These are phyloP conservation scores for Hypoxylon subgilvum DNA, from an alignment of 495 filamentous ascomycete genomes.

Conservation along the genomic window DNA sequence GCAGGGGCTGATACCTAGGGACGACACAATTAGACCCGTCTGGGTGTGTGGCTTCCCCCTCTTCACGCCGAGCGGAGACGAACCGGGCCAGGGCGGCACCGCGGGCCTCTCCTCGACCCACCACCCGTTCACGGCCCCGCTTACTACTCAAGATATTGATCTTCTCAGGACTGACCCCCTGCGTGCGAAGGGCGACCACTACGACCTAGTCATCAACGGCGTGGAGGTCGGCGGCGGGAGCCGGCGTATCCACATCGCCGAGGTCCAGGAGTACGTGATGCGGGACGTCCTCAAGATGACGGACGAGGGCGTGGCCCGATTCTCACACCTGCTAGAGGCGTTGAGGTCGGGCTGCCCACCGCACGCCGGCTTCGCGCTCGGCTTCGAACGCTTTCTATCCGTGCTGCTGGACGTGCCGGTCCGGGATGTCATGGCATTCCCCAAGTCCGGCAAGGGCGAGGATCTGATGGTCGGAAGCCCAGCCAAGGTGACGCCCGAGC, in stretches of 20 bases:
- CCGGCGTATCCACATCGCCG: slow-evolving; percentile 86
- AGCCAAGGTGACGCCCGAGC: slow-evolving; percentile 63
- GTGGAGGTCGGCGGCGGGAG: slow-evolving; percentile 93
- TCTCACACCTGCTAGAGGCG: slow-evolving; percentile 82
- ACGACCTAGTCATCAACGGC: slow-evolving; percentile 94
- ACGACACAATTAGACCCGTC: slow-evolving; percentile 66
- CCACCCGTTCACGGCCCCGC: slow-evolving; percentile 94
- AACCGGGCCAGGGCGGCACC: slow-evolving; percentile 79
- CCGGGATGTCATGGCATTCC: slow-evolving; percentile 94
- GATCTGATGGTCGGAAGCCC: slow-evolving; percentile 83
- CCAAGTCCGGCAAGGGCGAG: slow-evolving; percentile 85
- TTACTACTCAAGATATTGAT: slow-evolving; percentile 72
- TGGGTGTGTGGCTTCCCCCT: slow-evolving; percentile 93
- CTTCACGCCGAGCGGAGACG: slow-evolving; percentile 72
- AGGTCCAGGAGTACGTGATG: slow-evolving; percentile 84
- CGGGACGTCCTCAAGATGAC: slow-evolving; percentile 75
- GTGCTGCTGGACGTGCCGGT: slow-evolving; percentile 78
- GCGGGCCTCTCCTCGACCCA: slow-evolving; percentile 88
- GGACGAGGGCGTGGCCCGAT: slow-evolving; percentile 70
- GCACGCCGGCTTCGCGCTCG: slow-evolving; percentile 90
- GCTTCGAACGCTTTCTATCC: slow-evolving; percentile 88
- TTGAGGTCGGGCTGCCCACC: slow-evolving; percentile 92
- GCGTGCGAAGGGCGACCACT: slow-evolving; percentile 78
- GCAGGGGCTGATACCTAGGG: slow-evolving; percentile 59
- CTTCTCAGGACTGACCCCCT: slow-evolving; percentile 74